These are phyloP conservation scores for Leishmania gerbilli DNA, from an alignment of 208 protist genomes.

Conservation along the genomic window DNA sequence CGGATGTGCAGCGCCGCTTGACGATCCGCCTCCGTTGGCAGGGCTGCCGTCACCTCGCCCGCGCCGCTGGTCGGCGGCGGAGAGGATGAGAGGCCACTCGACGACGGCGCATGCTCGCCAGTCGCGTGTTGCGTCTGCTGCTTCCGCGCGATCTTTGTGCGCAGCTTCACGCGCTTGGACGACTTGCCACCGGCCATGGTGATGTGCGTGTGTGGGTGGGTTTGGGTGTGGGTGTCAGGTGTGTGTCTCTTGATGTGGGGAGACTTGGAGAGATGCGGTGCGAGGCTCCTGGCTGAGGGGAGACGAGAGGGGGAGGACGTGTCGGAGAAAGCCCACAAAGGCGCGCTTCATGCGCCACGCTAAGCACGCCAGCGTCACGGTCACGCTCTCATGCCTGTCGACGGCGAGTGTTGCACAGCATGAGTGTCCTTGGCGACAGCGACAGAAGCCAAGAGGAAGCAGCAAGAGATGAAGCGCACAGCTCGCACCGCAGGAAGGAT, in stretches of 20 bases:
- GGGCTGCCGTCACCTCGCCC: not conserved
- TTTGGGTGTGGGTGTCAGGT: not conserved
- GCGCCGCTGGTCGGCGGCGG: not conserved
- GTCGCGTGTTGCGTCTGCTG: conserved; percentile 1
- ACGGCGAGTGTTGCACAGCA: not conserved
- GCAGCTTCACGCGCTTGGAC: conserved; percentile 29
- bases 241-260: not conserved
- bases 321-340: not conserved
- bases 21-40: conserved; percentile 2
- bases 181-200: conserved; percentile 29
- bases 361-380: not conserved
- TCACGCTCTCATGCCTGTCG: not conserved
- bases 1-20: conserved; percentile 20
- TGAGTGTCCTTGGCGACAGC: not conserved
- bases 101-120: not conserved
- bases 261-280: not conserved
- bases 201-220: not conserved
- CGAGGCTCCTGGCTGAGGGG: not conserved
- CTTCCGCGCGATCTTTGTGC: conserved; percentile 17
- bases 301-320: not conserved
- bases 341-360: not conserved
- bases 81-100: not conserved
- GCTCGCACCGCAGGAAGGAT: not conserved
- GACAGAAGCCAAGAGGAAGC: not conserved
- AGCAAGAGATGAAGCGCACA: not conserved